These are phyloP conservation scores for Melanogaster broomeanus DNA, from an alignment of 768 basidiomycete genomes.

Conservation along the genomic window DNA sequence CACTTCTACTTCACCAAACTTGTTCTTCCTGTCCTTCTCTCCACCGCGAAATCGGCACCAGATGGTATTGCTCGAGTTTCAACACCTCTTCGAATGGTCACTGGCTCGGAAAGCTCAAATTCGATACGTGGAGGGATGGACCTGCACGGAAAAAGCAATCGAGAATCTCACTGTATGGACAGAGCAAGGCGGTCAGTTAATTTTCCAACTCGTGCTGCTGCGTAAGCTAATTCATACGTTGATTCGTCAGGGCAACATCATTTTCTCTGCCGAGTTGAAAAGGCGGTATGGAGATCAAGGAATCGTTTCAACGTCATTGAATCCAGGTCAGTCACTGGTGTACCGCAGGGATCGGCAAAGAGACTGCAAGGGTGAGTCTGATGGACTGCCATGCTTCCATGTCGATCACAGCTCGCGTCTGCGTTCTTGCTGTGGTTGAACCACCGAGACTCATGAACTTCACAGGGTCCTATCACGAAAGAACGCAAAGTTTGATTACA, in stretches of 20 bases:
- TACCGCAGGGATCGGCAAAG: too few species aligned
- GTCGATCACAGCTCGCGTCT: too few species aligned
- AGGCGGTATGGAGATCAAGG: conserved; percentile 45
- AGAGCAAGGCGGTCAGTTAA: conserved; percentile 34
- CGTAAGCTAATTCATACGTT: not conserved
- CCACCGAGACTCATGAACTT: too few species aligned
- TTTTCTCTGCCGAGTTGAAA: conserved; percentile 45
- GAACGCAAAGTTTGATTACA: too few species aligned
- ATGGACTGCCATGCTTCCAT: too few species aligned
- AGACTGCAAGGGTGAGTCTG: too few species aligned
- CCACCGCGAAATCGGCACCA: conserved; percentile 30
- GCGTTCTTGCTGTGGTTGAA: too few species aligned
- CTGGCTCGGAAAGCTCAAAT: conserved; percentile 20
- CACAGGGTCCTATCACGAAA: too few species aligned
- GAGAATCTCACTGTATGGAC: conserved; percentile 14
- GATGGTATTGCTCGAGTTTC: conserved; percentile 37
- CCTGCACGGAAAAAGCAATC: conserved; percentile 15
- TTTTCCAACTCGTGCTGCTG: not conserved
- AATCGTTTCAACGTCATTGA: conserved; percentile 43
- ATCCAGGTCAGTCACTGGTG: conserved; percentile 38
- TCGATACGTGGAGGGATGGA: conserved; percentile 30
- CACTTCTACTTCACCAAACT: conserved; percentile 38
- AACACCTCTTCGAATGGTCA: conserved; percentile 33
- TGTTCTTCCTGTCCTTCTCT: conserved; percentile 35
- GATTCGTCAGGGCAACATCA: conserved; percentile 40